Evolutionary conservation across 441 rosid species (phyloP).

Genomic region (Daphne laureola): DNA sequence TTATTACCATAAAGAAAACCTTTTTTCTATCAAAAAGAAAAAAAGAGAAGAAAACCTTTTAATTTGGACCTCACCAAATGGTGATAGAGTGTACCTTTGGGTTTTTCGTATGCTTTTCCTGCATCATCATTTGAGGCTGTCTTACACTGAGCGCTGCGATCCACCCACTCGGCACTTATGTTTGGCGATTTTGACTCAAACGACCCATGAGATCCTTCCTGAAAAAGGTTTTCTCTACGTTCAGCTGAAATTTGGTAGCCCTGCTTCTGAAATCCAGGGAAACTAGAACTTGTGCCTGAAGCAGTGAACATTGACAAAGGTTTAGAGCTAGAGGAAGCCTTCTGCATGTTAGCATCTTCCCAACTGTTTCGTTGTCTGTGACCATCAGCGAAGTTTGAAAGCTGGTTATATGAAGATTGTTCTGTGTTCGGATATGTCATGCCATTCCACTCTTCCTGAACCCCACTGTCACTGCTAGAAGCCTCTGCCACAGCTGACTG

Average conservation of each 20-base stretch:
- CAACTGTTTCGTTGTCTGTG: constrained; percentile 34
- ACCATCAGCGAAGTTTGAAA: constrained; percentile 33
- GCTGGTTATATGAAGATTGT: constrained; percentile 34
- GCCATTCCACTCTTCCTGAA: constrained; percentile 61
- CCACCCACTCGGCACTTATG: constrained; percentile 29
- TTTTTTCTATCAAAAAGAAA: too few relatives aligned
- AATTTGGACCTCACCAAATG: neutral
- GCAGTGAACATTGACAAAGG: constrained; percentile 20
- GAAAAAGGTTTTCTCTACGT: constrained; percentile 23
- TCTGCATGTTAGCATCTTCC: constrained; percentile 32
- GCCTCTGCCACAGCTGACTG: constrained; percentile 61
- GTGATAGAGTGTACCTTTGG: constrained; percentile 15
- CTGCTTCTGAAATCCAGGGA: constrained; percentile 47
- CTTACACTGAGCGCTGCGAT: constrained; percentile 25
- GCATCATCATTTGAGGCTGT: constrained; percentile 10
- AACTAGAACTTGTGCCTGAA: constrained; percentile 25
- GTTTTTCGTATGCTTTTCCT: constrained; percentile 4
- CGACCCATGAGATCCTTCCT: constrained; percentile 30
- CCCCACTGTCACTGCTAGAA: constrained; percentile 47
- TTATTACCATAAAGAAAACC: neutral
- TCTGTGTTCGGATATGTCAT: constrained; percentile 47
- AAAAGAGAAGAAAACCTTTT: neutral
- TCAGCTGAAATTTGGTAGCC: constrained; percentile 25
- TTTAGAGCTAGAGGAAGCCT: constrained; percentile 27
- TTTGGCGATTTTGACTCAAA: constrained; percentile 24